Evolutionary conservation across 345 rosid species (phyloP).

Genomic region (Microthlaspi erraticum): DNA sequence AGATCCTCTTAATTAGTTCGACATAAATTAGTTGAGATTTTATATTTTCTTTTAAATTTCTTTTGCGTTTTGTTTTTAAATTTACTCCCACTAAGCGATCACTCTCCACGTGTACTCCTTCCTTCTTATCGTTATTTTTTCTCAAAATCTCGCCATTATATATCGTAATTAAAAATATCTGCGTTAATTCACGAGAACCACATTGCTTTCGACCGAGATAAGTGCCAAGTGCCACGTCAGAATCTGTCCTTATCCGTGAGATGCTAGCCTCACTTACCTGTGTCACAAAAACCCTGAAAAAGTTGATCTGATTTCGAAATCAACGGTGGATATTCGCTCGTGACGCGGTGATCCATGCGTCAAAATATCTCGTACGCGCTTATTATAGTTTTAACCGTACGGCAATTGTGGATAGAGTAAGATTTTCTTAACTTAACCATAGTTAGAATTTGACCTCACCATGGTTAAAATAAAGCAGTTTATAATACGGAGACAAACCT

Average conservation of each 20-base stretch:
- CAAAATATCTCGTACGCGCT: slow-evolving; percentile 35
- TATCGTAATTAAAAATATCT: slow-evolving; percentile 12
- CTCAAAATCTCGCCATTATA: slow-evolving; percentile 7
- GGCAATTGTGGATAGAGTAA: slow-evolving; percentile 43
- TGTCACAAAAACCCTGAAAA: not conserved
- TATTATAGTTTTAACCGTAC: slow-evolving; percentile 44
- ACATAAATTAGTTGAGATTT: too few relatives aligned
- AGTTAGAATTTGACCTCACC: slow-evolving; percentile 49
- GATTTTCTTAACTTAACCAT: slow-evolving; percentile 44
- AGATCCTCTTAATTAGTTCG: too few relatives aligned
- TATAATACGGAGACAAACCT: slow-evolving; percentile 39
- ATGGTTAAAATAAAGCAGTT: slow-evolving; percentile 47
- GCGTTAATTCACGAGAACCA: slow-evolving; percentile 43
- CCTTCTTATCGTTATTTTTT: not conserved
- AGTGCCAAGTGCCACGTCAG: slow-evolving; percentile 41
- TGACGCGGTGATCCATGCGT: not conserved
- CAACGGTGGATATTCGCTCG: slow-evolving; percentile 39
- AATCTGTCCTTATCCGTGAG: slow-evolving; percentile 26
- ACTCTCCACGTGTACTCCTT: not conserved
- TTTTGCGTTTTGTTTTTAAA: too few relatives aligned
- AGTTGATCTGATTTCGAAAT: slow-evolving; percentile 8
- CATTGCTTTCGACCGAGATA: slow-evolving; percentile 39
- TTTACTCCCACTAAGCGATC: too few relatives aligned
- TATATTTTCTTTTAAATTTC: too few relatives aligned
- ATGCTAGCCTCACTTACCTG: slow-evolving; percentile 15